Percentiles rank a stretch among this genome's conserved stretches.
phyloP scores from a whole-genome alignment of 768 basidiomycete species.

The Candolleomyces efflorescens region DNA sequence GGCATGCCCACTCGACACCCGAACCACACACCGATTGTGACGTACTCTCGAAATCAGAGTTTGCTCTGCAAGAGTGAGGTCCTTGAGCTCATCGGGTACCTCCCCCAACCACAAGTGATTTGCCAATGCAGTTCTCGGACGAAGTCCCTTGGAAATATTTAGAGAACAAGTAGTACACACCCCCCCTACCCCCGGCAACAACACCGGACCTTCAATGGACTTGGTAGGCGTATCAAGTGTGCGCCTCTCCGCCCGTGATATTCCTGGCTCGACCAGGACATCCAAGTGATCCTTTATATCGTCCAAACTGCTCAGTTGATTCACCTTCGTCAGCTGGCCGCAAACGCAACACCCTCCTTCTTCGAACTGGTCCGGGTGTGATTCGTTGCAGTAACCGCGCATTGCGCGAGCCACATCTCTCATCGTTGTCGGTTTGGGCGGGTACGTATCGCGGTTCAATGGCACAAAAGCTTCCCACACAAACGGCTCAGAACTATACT shows the following conservation, averaged over 20 bases:
- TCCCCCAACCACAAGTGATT: slow-evolving; percentile 33
- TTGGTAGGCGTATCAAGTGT: too few relatives aligned
- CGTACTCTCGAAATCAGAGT: slow-evolving; percentile 20
- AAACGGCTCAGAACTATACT: too few relatives aligned
- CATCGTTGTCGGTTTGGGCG: background rate
- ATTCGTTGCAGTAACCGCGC: background rate
- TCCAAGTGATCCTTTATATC: background rate
- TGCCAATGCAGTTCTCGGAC: slow-evolving; percentile 15
- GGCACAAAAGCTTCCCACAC: too few relatives aligned
- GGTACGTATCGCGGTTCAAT: too few relatives aligned
- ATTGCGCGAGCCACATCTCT: background rate
- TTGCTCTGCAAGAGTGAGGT: slow-evolving; percentile 24
- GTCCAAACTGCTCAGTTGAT: background rate
- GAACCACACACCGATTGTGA: slow-evolving; percentile 24
- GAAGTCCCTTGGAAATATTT: background rate
- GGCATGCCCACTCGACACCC: slow-evolving; percentile 19
- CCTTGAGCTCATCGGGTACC: slow-evolving; percentile 20
- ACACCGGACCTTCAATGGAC: background rate
- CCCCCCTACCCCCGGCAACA: too few relatives aligned
- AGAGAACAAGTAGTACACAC: too few relatives aligned
- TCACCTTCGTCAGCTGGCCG: background rate
- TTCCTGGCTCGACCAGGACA: background rate
- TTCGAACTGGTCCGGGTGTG: background rate
- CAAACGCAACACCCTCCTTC: slow-evolving; percentile 1
- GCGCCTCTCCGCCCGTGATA: too few relatives aligned